These are phyloP conservation scores for Colletotrichum scovillei DNA, from an alignment of 2,329 filamentous ascomycete genomes.

Conservation along the genomic window DNA sequence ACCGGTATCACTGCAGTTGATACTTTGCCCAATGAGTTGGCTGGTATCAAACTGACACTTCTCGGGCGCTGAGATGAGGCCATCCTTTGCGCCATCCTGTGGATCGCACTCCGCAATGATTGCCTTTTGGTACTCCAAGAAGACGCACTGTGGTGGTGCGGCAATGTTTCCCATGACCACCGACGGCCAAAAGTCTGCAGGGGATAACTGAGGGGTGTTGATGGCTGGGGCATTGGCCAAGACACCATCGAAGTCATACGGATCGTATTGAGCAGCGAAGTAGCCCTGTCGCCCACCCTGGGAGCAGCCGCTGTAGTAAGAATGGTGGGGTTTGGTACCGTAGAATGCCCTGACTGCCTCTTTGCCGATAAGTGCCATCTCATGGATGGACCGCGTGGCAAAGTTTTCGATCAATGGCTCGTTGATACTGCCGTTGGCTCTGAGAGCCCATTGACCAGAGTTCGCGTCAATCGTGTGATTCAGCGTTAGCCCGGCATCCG, in stretches of 20 bases:
- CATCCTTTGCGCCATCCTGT: conserved; percentile 10
- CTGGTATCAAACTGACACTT: conserved; percentile 4
- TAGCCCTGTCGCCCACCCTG: conserved; percentile 70
- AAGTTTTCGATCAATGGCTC: conserved; percentile 46
- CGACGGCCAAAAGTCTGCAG: conserved; percentile 15
- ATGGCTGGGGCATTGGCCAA: conserved; percentile 59
- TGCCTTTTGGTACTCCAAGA: neutral
- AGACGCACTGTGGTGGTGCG: conserved; percentile 19
- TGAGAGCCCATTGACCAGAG: conserved; percentile 21
- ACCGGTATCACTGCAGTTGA: conserved; percentile 1
- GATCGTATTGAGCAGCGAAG: conserved; percentile 62
- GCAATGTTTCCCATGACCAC: conserved; percentile 21
- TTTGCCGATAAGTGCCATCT: conserved; percentile 61
- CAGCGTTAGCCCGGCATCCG: conserved; percentile 38
- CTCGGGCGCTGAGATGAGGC: conserved; percentile 19
- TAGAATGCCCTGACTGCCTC: conserved; percentile 60
- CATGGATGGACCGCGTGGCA: conserved; percentile 51
- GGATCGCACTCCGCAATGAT: conserved; percentile 12
- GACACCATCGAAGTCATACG: conserved; percentile 68
- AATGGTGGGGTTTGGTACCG: conserved; percentile 48
- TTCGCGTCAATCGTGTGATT: conserved; percentile 31
- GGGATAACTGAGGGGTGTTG: conserved; percentile 29
- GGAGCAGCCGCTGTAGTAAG: conserved; percentile 69
- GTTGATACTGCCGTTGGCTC: conserved; percentile 36
- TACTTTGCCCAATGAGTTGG: neutral